phyloP scores from a whole-genome alignment of 169 alveolate species.

The Plasmodium ovale region DNA sequence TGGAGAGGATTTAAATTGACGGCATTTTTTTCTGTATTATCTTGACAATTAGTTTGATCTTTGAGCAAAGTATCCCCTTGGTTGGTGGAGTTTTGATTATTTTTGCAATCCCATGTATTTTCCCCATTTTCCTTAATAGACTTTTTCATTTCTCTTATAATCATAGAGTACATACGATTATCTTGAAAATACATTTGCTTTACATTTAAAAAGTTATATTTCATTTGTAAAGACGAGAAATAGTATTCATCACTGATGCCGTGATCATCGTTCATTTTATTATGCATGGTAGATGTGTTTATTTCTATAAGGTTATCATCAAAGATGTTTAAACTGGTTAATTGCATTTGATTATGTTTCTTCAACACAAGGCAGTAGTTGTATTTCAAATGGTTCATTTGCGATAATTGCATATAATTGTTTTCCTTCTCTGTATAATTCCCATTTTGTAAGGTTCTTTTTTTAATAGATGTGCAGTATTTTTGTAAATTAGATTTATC shows the following conservation, averaged over 20 bases:
- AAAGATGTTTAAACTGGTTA: constrained; percentile 16
- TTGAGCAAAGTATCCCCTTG: not conserved
- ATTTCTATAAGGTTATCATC: constrained; percentile 17
- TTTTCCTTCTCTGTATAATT: not conserved
- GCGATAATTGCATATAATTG: not conserved
- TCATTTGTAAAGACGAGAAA: constrained; percentile 20
- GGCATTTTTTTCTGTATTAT: not conserved
- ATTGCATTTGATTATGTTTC: not conserved
- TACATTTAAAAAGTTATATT: constrained; percentile 29
- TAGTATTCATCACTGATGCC: constrained; percentile 17
- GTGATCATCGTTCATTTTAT: not conserved
- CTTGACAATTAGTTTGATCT: not conserved
- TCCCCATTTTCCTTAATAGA: not conserved
- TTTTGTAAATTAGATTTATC: not conserved
- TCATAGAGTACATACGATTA: not conserved
- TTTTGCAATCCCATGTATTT: no score
- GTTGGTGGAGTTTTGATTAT: not conserved
- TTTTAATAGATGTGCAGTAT: no score
- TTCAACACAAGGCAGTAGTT: constrained; percentile 29
- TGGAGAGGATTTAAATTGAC: not conserved
- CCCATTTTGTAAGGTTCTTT: not conserved
- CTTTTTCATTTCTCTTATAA: constrained; percentile 1
- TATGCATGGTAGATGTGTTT: not conserved
- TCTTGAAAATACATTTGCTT: constrained; percentile 56
- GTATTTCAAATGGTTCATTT: not conserved